Evolutionary conservation across 2,329 filamentous ascomycete species (phyloP).

Genomic region (Penicillium decumbens): DNA sequence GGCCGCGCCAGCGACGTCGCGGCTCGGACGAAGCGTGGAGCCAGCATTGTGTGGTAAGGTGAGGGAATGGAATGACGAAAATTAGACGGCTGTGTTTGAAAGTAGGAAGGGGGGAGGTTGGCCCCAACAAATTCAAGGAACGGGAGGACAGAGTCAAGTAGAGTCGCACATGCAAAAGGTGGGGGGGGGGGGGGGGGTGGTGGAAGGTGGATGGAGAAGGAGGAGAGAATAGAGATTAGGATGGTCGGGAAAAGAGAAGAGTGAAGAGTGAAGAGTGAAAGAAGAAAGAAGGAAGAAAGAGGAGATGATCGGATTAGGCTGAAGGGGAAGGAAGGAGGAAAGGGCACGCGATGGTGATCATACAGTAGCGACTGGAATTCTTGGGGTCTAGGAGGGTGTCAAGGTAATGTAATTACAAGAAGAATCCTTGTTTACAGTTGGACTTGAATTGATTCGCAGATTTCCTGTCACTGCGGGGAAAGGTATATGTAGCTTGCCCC

Average conservation of each 20-base stretch:
- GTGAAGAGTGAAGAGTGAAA: neutral
- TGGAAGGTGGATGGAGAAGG: neutral
- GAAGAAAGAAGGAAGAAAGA: neutral
- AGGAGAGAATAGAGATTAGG: conserved; percentile 1
- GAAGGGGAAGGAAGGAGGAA: neutral
- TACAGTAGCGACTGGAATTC: neutral
- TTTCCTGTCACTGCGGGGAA: conserved; percentile 10
- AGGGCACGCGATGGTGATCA: neutral
- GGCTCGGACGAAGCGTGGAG: conserved; percentile 48
- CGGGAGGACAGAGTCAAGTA: conserved; percentile 7
- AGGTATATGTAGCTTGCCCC: conserved; percentile 1
- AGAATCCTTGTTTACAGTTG: neutral
- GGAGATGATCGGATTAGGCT: neutral
- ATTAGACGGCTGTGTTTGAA: neutral
- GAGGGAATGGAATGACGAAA: conserved; percentile 1
- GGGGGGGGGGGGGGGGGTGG: too few species aligned
- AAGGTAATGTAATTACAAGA: neutral
- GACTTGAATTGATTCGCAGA: conserved; percentile 1
- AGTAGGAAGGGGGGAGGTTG: conserved; percentile 5
- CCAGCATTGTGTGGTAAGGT: conserved; percentile 33
- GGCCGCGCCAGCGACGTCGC: conserved; percentile 51
- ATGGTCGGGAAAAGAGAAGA: neutral
- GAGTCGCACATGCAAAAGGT: neutral
- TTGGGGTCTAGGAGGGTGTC: neutral
- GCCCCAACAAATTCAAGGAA: conserved; percentile 2